phyloP scores from a whole-genome alignment of 495 filamentous ascomycete species.

The Podospora bellae-mahoneyi region DNA sequence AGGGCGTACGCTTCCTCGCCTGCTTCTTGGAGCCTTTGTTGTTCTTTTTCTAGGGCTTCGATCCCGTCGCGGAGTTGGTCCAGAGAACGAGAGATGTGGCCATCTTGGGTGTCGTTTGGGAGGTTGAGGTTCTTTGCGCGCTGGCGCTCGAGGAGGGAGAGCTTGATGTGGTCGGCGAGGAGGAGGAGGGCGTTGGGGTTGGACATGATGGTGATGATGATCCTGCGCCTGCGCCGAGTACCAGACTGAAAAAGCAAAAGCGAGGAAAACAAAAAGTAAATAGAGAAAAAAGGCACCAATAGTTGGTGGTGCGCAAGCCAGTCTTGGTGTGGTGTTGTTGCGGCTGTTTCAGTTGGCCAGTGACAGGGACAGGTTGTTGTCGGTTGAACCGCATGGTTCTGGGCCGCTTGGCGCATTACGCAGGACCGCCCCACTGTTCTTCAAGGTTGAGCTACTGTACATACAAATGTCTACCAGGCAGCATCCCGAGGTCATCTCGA shows the following conservation, averaged over 20 bases:
- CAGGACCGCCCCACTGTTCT: neutral
- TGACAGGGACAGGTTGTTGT: neutral
- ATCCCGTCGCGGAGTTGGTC: constrained; percentile 83
- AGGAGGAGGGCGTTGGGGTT: constrained; percentile 65
- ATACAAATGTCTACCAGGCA: neutral
- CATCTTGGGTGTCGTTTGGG: constrained; percentile 74
- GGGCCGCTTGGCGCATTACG: constrained; percentile 11
- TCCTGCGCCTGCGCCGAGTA: neutral
- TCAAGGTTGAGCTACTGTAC: too few species aligned
- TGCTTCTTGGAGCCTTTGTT: constrained; percentile 55
- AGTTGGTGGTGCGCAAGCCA: neutral
- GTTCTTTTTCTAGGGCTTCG: constrained; percentile 66
- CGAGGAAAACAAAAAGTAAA: neutral
- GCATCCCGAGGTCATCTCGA: neutral
- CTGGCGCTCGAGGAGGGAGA: constrained; percentile 81
- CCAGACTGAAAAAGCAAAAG: neutral
- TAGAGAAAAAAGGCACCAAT: neutral
- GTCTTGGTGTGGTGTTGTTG: constrained; percentile 4
- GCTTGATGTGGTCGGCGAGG: constrained; percentile 74
- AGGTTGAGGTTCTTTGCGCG: constrained; percentile 84
- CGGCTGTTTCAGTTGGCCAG: constrained; percentile 12
- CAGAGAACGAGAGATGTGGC: constrained; percentile 83
- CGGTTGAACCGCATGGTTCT: neutral
- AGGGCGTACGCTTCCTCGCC: constrained; percentile 54
- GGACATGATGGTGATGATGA: constrained; percentile 38